These are phyloP conservation scores for Golovinomyces cichoracearum DNA, from an alignment of 2,329 filamentous ascomycete species.

Conservation along the genomic window DNA sequence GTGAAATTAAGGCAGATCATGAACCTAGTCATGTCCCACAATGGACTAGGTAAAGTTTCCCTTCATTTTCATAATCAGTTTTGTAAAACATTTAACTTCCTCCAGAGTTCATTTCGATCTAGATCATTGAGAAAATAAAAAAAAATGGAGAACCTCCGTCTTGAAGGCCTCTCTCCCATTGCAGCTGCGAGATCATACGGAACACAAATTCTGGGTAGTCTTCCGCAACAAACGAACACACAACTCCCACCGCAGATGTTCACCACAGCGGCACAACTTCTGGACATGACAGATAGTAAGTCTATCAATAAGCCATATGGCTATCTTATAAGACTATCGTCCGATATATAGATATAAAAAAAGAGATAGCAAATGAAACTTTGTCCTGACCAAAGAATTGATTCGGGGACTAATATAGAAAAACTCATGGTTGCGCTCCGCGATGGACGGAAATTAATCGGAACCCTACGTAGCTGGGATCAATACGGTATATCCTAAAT, in stretches of 20 bases:
- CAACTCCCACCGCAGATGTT: constrained; percentile 90
- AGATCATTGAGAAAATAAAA: no score
- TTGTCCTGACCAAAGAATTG: background rate
- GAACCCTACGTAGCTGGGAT: constrained; percentile 84
- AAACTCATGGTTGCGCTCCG: constrained; percentile 80
- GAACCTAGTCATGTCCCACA: no score
- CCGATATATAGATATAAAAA: background rate
- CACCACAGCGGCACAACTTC: constrained; percentile 79
- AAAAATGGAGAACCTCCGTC: constrained; percentile 28
- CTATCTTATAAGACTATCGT: background rate
- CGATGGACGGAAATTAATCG: constrained; percentile 81
- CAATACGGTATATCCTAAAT: constrained; percentile 49
- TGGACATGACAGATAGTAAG: constrained; percentile 94
- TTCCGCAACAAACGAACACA: constrained; percentile 4
- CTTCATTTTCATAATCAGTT: no score
- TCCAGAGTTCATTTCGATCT: no score
- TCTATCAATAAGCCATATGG: constrained; percentile 4
- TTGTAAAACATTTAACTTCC: no score
- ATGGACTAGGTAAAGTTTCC: no score
- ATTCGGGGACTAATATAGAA: constrained; percentile 28
- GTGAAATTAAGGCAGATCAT: background rate
- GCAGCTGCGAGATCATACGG: background rate
- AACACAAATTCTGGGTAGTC: background rate
- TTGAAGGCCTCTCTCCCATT: constrained; percentile 22
- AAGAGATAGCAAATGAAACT: background rate